Percentiles rank a stretch among this genome's conserved stretches.
These are phyloP conservation scores for Linnemannia zychae DNA, from an alignment of 192 early-diverging fungal species.

Conservation along the genomic window DNA sequence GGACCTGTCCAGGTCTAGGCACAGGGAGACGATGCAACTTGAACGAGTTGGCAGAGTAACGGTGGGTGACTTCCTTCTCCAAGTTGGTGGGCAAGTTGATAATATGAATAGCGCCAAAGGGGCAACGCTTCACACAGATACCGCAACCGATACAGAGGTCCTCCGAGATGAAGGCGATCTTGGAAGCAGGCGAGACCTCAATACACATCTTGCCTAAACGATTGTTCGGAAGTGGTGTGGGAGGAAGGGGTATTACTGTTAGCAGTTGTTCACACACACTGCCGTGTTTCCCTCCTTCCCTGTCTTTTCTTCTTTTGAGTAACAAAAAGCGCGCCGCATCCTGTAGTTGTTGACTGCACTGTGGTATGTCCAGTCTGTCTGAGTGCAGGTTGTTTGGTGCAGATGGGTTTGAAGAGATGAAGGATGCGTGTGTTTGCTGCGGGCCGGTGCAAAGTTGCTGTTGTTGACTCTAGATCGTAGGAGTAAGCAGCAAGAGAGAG, in stretches of 20 bases:
- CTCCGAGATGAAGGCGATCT: constrained; percentile 95
- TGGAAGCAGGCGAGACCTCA: constrained; percentile 86
- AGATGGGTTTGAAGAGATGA: not conserved
- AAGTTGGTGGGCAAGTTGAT: constrained; percentile 98
- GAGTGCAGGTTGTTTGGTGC: not conserved
- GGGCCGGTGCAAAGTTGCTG: not conserved
- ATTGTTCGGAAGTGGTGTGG: not conserved
- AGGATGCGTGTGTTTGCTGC: not conserved
- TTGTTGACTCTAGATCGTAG: constrained; percentile 1
- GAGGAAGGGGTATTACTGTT: not conserved
- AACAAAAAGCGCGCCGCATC: not conserved
- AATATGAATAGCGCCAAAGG: constrained; percentile 95
- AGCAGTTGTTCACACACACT: constrained; percentile 6
- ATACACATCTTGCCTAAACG: constrained; percentile 91
- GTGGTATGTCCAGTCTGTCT: not conserved
- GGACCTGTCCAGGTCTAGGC: constrained; percentile 95
- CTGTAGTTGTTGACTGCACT: not conserved
- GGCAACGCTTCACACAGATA: constrained; percentile 98
- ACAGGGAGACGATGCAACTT: constrained; percentile 97
- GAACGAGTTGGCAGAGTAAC: constrained; percentile 97
- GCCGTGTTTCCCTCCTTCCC: not conserved
- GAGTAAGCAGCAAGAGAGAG: not conserved
- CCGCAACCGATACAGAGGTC: constrained; percentile 98
- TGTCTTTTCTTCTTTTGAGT: not conserved
- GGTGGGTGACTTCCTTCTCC: constrained; percentile 94